phyloP scores from a whole-genome alignment of 83 land plant genomes.

The Diphasiastrum complanatum region DNA sequence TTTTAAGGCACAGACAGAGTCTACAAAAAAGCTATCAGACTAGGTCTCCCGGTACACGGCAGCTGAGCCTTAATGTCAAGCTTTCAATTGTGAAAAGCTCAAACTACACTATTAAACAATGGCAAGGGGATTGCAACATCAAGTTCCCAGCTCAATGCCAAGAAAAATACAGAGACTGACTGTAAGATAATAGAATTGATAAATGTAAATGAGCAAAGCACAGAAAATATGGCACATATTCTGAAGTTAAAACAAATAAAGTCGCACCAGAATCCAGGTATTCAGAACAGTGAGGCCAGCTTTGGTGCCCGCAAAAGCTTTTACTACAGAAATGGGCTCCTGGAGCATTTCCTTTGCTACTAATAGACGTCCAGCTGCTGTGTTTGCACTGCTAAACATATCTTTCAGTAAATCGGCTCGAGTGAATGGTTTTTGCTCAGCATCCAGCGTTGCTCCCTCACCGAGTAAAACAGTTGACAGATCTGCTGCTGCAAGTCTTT shows the following conservation, averaged over 20 bases:
- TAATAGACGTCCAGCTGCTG: conserved; percentile 68
- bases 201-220: not conserved
- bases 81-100: no score
- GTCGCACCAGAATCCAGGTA: conserved; percentile 80
- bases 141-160: no score
- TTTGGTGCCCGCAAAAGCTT: conserved; percentile 81
- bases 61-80: no score
- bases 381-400: conserved; percentile 73
- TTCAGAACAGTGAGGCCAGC: conserved; percentile 74
- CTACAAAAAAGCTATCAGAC: no score
- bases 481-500: conserved; percentile 66
- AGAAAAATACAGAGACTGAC: no score
- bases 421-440: conserved; percentile 31
- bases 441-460: conserved; percentile 38
- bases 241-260: not conserved
- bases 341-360: conserved; percentile 70
- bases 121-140: no score
- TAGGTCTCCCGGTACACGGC: no score
- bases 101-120: no score
- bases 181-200: no score
- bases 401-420: conserved; percentile 59
- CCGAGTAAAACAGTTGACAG: conserved; percentile 50
- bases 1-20: no score
- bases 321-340: conserved; percentile 53
- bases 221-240: not conserved